Evolutionary conservation across 2,329 filamentous ascomycete genomes (phyloP), one percentile per base, ranked within the genome.

Genomic region (Talaromyces albobiverticillius): DNA sequence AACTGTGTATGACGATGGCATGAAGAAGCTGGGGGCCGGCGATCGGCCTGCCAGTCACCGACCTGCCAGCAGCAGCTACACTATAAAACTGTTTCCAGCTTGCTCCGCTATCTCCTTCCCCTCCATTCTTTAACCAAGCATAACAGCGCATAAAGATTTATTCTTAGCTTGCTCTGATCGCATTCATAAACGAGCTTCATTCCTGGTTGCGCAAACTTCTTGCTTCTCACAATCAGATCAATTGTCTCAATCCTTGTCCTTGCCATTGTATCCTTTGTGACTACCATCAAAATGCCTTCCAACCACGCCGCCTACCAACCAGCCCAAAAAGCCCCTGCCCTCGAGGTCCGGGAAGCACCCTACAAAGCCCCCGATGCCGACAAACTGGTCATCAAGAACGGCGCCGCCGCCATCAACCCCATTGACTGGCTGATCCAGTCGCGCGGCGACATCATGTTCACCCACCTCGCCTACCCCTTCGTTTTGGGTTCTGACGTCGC

Each of bases 341-440:
- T 71, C 14, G 61, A 69, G 41, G 69, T 78, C 51, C 59, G 62
- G 3, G 58, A 65, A 3, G 74, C 72, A 3, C 69, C 73, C 1
- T 71, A 70, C 48, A 67, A 68, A 0, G 54, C 62, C n/a, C 68
- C 75, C 0, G 65, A 63, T 0, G 53, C 61, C 0, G 64, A 67
- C 26, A 64, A 77, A 52, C 62, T 79, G 20, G 64, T 76, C 10
- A 64, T 79, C 55, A 67, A 68, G 34, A 74, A 72, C 47, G 56
- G 57, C n/a, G 71, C 72, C 4, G 61, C 76, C 1, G 74, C 72
- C 1, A 66, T 79, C 56, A 78, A 77, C 53, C 70, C 72, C 0
- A 65, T 77, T 20, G 76, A 78, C 58, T 71, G 70, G 65, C 71
- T 65, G 16, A 62, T 69, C 11, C 72, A 75, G 55, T 45, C 56